Conservation (phyloP, 768 basidiomycete species). For the Galerina sulciceps region DNA sequence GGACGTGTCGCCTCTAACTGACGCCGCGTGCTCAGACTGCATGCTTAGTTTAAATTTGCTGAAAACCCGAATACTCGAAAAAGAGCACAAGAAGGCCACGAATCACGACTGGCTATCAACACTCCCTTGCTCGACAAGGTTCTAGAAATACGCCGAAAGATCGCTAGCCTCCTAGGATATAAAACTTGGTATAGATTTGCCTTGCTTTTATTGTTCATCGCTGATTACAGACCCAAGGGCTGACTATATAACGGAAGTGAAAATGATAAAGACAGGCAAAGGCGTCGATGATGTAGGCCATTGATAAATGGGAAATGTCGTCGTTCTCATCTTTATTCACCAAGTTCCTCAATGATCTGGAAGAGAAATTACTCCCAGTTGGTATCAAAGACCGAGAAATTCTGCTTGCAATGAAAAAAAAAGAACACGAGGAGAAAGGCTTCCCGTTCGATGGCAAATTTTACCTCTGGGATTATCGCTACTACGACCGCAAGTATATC, state of each 20-base stretch:
- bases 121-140: slow-evolving; percentile 71
- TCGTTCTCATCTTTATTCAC: slow-evolving; percentile 9
- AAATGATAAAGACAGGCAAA: slow-evolving; percentile 80
- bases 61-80: slow-evolving; percentile 70
- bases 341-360: slow-evolving; percentile 83
- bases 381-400: slow-evolving; percentile 67
- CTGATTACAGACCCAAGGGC: slow-evolving; percentile 45
- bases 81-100: slow-evolving; percentile 67
- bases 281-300: slow-evolving; percentile 58
- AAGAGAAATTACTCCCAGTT: slow-evolving; percentile 73
- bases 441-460: slow-evolving; percentile 73
- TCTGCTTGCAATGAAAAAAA: slow-evolving; percentile 75
- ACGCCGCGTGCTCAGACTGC: background rate
- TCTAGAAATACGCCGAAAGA: slow-evolving; percentile 70
- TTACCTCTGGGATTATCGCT: slow-evolving; percentile 86
- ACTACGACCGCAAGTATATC: slow-evolving; percentile 68
- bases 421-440: slow-evolving; percentile 65
- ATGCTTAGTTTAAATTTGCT: slow-evolving; percentile 76
- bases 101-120: slow-evolving; percentile 71
- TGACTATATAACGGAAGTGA: slow-evolving; percentile 82
- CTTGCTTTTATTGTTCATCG: background rate
- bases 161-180: slow-evolving; percentile 72
- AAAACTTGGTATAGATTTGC: slow-evolving; percentile 55
- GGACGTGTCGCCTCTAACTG: slow-evolving; percentile 20
- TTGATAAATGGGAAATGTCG: background rate